Evolutionary conservation across 257 asterid species (phyloP), one percentile per base, ranked within the genome.

Genomic region (Solanum habrochaites): DNA sequence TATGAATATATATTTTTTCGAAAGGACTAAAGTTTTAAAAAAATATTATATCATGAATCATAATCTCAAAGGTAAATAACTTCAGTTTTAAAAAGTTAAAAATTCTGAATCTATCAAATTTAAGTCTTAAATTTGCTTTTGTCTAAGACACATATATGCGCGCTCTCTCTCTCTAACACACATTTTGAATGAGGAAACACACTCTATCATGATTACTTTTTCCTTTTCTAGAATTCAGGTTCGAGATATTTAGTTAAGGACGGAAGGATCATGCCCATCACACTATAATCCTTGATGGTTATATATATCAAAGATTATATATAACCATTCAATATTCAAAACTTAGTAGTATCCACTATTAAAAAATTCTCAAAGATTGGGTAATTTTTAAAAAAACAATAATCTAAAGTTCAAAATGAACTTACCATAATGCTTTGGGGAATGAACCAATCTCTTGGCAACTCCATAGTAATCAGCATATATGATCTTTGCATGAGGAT

Each of bases 401-500:
- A 42, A 16, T 15, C n/a, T n/a, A 77, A 45, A 72, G 66, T 27
- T 15, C 27, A 78, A 1, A 7, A 16, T 16, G 4, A 47, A 72
- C 87, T 85, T 77, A 95, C 98, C 98, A 74, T 87, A 86, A 86
- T 89, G 98, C 39, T 90, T 74, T 31, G 97, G 98, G 10, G 92
- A 67, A 85, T 93, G 99, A 72, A 89, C 85, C 82, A 94, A 82
- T 89, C 91, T 87, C 91, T 89, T 88, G 18, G 98, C 93, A 49
- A 94, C 98, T 35, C 90, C 93, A 87, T 93, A 94, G 47, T 94
- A 94, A 86, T 96, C 98, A 11, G 97, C 99, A 84, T 94, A 96
- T 23, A 93, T 92, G 23, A 96, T 95, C 58, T 66, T 96, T 7
- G 97, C 93, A 18, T 89, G 92, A 18, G 98, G 93, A 82, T 92